Conservation (phyloP, 805 yeast genomes). For the Grigorovia transvaalensis region DNA sequence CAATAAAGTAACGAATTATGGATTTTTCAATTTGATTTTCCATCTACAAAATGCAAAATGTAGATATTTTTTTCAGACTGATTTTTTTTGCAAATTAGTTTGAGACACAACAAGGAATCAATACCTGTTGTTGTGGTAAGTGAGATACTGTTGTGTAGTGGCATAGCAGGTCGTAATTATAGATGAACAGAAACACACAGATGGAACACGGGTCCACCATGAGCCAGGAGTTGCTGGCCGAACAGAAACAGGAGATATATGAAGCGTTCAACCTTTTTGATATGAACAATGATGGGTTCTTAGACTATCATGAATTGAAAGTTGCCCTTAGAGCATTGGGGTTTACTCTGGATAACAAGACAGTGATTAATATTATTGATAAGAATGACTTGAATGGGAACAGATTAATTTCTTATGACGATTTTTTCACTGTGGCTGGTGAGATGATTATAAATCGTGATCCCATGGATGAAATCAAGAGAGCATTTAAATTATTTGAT, state of each 20-base stretch:
- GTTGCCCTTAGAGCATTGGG: constrained; percentile 93
- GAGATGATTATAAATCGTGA: constrained; percentile 77
- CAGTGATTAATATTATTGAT: constrained; percentile 63
- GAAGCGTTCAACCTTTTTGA: constrained; percentile 91
- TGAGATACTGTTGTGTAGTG: too few relatives aligned
- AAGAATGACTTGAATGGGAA: constrained; percentile 60
- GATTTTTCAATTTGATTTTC: background rate
- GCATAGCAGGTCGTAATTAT: too few relatives aligned
- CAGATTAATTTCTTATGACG: constrained; percentile 68
- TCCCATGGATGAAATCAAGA: constrained; percentile 80
- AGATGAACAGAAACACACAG: background rate
- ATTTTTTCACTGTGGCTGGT: constrained; percentile 64
- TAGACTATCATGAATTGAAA: constrained; percentile 88
- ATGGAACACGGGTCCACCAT: background rate
- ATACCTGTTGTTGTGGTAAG: too few relatives aligned
- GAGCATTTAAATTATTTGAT: constrained; percentile 86
- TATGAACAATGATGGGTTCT: constrained; percentile 78
- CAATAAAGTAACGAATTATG: background rate
- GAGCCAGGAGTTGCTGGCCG: constrained; percentile 58
- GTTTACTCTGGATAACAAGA: constrained; percentile 68
- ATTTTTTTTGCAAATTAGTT: too few relatives aligned
- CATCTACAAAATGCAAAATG: background rate
- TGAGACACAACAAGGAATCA: background rate
- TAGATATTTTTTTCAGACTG: too few relatives aligned
- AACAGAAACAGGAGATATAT: constrained; percentile 81